Evolutionary conservation across 495 filamentous ascomycete genomes (phyloP).

Genomic region (Hypomontagnella submonticulosa): DNA sequence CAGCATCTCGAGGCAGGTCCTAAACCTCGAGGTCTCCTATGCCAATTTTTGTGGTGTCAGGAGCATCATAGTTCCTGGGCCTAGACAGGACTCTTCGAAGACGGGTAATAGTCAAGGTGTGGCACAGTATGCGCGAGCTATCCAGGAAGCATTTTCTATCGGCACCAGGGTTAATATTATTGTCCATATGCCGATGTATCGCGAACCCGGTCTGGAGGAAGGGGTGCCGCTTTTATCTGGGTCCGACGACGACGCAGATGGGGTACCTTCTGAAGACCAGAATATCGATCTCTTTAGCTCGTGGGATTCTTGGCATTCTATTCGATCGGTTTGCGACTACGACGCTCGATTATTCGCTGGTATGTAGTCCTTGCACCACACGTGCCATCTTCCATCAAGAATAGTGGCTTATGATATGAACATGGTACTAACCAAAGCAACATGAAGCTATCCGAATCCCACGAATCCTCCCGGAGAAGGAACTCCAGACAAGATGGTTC

Average conservation of each 20-base stretch:
- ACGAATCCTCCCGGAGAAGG: conserved; percentile 75
- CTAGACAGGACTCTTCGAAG: conserved; percentile 60
- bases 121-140: conserved; percentile 82
- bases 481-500: conserved; percentile 90
- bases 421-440: conserved; percentile 10
- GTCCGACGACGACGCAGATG: conserved; percentile 45
- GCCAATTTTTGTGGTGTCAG: conserved; percentile 92
- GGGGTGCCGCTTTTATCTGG: conserved; percentile 53
- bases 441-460: conserved; percentile 79
- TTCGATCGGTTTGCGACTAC: conserved; percentile 89
- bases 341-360: conserved; percentile 83
- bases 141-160: conserved; percentile 79
- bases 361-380: conserved; percentile 62
- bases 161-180: conserved; percentile 81
- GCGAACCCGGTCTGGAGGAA: conserved; percentile 56
- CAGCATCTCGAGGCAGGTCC: conserved; percentile 84
- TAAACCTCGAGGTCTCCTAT: conserved; percentile 91
- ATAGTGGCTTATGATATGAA: background rate
- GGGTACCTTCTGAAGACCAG: conserved; percentile 19
- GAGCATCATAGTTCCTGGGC: conserved; percentile 84
- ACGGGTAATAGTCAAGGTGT: conserved; percentile 55
- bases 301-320: conserved; percentile 95
- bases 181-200: conserved; percentile 84
- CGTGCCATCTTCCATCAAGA: background rate
- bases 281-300: conserved; percentile 74